Evolutionary conservation across 2,329 filamentous ascomycete genomes (phyloP), one percentile per base, ranked within the genome.

Genomic region (Basipetospora chlamydospora): DNA sequence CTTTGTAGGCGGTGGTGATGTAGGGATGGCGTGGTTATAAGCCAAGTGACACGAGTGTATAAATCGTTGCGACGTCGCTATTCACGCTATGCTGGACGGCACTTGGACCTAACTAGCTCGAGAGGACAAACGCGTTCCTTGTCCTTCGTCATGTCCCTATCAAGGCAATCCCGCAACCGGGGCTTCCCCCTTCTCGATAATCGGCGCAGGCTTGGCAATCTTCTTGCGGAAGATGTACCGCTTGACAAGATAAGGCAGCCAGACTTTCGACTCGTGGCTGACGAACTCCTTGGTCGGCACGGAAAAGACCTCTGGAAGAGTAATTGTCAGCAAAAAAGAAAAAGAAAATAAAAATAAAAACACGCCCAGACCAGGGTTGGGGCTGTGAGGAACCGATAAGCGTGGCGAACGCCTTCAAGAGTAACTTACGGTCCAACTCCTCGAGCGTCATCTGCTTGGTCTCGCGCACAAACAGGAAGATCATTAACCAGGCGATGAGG

Each of bases 371-470:
- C n/a, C n/a, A n/a, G n/a, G n/a, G n/a, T n/a, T n/a, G n/a, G n/a
- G n/a, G n/a, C n/a, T n/a, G n/a, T n/a, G n/a, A n/a, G n/a, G n/a
- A n/a, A n/a, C n/a, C n/a, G n/a, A n/a, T n/a, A n/a, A n/a, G n/a
- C n/a, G n/a, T n/a, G n/a, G n/a, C n/a, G n/a, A n/a, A n/a, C n/a
- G n/a, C n/a, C n/a, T n/a, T n/a, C n/a, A n/a, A n/a, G n/a, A n/a
- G n/a, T 16, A 11, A 33, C 32, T 34, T 34, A 34, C 32, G 32
- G 23, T 34, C 32, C 5, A 34, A 5, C 39, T 67, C 64, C 41
- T 67, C 64, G 1, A 68, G 54, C 0, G 63, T 67, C 37, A 61
- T 58, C 26, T 65, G 61, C 49, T 67, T 67, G 2, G 64, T 67
- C 48, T 67, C 64, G 0, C 63, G 64, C 0, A 68, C 58, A 34